Evolutionary conservation across 352 stramenopile genomes (phyloP).

Genomic region (Stramenopiles sp.): DNA sequence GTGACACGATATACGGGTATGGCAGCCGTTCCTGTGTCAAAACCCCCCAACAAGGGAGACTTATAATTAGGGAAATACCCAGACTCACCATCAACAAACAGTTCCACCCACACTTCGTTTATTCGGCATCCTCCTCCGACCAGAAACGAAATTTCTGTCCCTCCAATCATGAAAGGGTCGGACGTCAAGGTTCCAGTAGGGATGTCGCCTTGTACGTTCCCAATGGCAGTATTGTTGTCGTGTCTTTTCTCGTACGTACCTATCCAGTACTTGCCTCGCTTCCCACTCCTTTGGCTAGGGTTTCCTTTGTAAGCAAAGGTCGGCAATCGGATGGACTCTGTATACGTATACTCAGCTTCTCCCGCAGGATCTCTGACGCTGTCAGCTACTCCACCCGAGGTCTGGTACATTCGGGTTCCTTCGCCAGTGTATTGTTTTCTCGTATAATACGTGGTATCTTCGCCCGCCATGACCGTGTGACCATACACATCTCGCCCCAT

Average conservation of each 20-base stretch:
- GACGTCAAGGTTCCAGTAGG: constrained; percentile 73
- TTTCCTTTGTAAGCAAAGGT: constrained; percentile 24
- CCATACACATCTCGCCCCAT: constrained; percentile 51
- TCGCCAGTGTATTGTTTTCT: neutral
- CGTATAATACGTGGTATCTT: neutral
- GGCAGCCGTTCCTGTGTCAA: neutral
- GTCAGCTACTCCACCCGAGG: neutral
- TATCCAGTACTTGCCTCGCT: constrained; percentile 71
- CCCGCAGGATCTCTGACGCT: neutral
- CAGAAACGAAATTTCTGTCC: constrained; percentile 67
- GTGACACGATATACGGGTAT: neutral
- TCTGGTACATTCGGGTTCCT: neutral
- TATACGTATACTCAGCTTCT: neutral
- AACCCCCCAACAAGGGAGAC: neutral
- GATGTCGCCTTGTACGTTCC: constrained; percentile 60
- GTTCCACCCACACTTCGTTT: constrained; percentile 63
- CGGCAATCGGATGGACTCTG: neutral
- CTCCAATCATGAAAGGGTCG: constrained; percentile 70
- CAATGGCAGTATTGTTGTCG: constrained; percentile 29
- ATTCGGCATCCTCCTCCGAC: constrained; percentile 81
- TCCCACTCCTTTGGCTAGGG: constrained; percentile 28
- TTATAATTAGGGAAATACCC: constrained; percentile 23
- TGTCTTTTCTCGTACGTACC: constrained; percentile 72
- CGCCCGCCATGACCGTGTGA: constrained; percentile 22
- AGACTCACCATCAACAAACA: constrained; percentile 71